These are phyloP conservation scores for Paecilomyces sp. DNA, from an alignment of 2,329 filamentous ascomycete genomes.

Conservation along the genomic window DNA sequence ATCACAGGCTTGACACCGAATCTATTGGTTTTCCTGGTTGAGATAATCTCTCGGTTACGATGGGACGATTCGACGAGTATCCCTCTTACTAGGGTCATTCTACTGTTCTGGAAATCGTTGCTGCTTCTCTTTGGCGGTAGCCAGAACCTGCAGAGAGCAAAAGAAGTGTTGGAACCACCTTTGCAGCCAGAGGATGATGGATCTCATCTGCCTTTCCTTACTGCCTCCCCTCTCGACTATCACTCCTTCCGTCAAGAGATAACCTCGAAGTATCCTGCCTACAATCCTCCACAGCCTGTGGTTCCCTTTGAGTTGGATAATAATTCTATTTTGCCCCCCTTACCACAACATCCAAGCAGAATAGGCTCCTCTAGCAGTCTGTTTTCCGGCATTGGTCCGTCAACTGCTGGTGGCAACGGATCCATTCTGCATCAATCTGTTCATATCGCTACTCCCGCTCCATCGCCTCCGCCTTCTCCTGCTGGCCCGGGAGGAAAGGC, in stretches of 20 bases:
- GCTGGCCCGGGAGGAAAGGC: constrained; percentile 77
- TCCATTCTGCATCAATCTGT: constrained; percentile 94
- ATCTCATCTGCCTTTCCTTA: constrained; percentile 67
- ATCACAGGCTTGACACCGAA: constrained; percentile 56
- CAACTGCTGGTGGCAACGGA: constrained; percentile 35
- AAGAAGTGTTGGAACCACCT: constrained; percentile 54
- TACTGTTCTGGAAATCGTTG: constrained; percentile 88
- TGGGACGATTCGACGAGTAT: constrained; percentile 56
- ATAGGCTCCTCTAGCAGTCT: constrained; percentile 56
- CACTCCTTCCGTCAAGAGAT: constrained; percentile 95
- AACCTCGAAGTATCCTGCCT: constrained; percentile 94
- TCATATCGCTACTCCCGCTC: constrained; percentile 96
- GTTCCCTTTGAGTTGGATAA: constrained; percentile 86
- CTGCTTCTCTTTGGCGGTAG: constrained; percentile 79
- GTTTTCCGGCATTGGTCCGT: constrained; percentile 47
- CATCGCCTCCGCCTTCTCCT: constrained; percentile 89
- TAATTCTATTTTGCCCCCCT: constrained; percentile 78
- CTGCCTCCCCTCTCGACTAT: constrained; percentile 90
- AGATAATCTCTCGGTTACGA: constrained; percentile 59
- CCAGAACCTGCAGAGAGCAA: constrained; percentile 64
- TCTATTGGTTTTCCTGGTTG: constrained; percentile 65
- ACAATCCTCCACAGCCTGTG: constrained; percentile 76
- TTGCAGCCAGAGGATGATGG: constrained; percentile 44
- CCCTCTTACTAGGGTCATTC: constrained; percentile 62
- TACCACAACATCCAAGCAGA: constrained; percentile 66